Evolutionary conservation across 1,139 yeast species (phyloP), one percentile per base, ranked within the genome.

Genomic region (Arxiozyma heterogenica): DNA sequence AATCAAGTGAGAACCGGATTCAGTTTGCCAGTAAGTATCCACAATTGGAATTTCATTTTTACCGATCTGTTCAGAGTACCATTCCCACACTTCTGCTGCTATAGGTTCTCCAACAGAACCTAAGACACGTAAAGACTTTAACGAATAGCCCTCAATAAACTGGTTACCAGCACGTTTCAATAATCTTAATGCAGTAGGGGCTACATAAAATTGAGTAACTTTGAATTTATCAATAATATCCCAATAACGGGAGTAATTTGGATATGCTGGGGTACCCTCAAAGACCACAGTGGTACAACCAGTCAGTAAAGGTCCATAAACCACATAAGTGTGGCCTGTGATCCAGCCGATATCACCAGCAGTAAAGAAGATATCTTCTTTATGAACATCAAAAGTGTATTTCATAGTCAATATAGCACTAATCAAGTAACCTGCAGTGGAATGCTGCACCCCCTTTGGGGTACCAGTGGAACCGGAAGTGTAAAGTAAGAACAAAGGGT

Each of bases 381-480:
- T 80, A 64, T 85, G 91, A 49, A 84, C 80, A 67, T 86, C 94
- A 71, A 86, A 86, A 44, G 83, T 81, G 69, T 86, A 86, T 68
- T 82, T 83, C 59, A 89, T 81, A 46, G 90, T 80, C 61, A 85
- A 64, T 54, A 79, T 65, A 2, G 94, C 90, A 51, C 87, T 88
- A 56, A 86, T 73, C 58, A 86, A 73, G 66, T 84, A 86, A 52
- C 94, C 95, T 11, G 90, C 94, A 51, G 93, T 85, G 50, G 83
- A 76, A 69, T 86, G 94, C 64, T 89, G 95, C 58, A 91, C 95
- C 73, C 98, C 98, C 79, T 91, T 91, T 71, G 98, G 98, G 62
- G 94, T 83, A 60, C 98, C 98, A 45, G 98, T 91, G 41, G 97
- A 89, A 55, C 98, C 98, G 23, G 97, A 89, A 54, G 98, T 91